Evolutionary conservation across 768 basidiomycete genomes (phyloP).

Genomic region (Cyclocybe cylindracea): DNA sequence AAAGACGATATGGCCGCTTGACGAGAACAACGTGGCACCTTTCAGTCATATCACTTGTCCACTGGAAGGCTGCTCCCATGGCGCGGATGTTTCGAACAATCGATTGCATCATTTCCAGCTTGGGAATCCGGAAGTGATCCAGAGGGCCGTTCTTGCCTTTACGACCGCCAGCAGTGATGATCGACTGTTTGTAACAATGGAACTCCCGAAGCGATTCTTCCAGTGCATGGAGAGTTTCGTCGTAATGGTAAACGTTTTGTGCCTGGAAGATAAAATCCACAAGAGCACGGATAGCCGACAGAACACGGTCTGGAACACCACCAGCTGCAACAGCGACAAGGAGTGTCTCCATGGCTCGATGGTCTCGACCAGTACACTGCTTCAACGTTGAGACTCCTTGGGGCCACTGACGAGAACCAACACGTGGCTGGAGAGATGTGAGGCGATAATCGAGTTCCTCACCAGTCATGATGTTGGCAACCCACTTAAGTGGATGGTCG

Average conservation of each 20-base stretch:
- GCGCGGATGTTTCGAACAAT: constrained; percentile 20
- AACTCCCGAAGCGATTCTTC: no score
- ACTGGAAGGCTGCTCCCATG: constrained; percentile 30
- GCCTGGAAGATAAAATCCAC: constrained; percentile 33
- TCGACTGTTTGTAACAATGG: no score
- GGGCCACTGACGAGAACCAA: constrained; percentile 33
- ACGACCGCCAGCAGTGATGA: no score
- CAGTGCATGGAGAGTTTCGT: constrained; percentile 2
- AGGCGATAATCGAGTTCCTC: constrained; percentile 34
- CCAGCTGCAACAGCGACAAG: constrained; percentile 32
- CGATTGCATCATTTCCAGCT: constrained; percentile 36
- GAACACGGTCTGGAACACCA: constrained; percentile 20
- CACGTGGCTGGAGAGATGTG: constrained; percentile 29
- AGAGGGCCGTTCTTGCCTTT: constrained; percentile 21
- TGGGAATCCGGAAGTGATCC: constrained; percentile 38
- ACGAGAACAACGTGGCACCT: no score
- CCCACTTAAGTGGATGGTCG: constrained; percentile 39
- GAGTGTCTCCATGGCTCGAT: constrained; percentile 31
- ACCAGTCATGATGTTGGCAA: constrained; percentile 20
- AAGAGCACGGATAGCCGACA: constrained; percentile 28
- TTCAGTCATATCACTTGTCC: constrained; percentile 32
- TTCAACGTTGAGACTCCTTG: constrained; percentile 37
- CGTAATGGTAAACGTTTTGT: constrained; percentile 25
- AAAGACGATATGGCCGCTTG: no score
- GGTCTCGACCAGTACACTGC: constrained; percentile 36